Percentiles rank a stretch among this genome's conserved stretches.
phyloP scores from a whole-genome alignment of 2,329 filamentous ascomycete genomes.

The Tothia fuscella region DNA sequence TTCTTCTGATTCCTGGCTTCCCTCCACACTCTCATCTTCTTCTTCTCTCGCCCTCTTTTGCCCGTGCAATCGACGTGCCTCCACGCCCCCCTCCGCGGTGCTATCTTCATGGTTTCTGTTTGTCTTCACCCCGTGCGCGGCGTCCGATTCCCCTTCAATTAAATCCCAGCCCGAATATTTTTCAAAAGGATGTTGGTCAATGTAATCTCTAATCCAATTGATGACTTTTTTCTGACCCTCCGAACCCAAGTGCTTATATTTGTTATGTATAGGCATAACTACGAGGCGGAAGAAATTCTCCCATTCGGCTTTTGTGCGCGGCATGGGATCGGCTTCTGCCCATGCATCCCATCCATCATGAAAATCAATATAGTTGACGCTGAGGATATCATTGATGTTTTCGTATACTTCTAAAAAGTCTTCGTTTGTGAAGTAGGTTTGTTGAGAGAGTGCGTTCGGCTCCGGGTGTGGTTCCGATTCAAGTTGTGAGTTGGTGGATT shows the following conservation, averaged over 20 bases:
- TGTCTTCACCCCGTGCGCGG: neutral
- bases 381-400: neutral
- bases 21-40: too few relatives aligned
- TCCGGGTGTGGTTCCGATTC: too few relatives aligned
- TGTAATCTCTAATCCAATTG: neutral
- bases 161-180: neutral
- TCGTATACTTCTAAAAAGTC: constrained; percentile 2
- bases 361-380: neutral
- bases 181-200: neutral
- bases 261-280: neutral
- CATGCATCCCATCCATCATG: neutral
- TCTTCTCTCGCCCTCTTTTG: neutral
- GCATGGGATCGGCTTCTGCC: neutral
- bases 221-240: neutral
- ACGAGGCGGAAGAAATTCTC: neutral
- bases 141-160: neutral
- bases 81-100: neutral
- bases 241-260: neutral
- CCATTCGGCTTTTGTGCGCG: constrained; percentile 4
- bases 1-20: neutral
- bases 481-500: too few relatives aligned
- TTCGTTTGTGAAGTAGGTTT: neutral
- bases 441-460: too few relatives aligned
- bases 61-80: neutral
- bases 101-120: neutral